phyloP scores from a whole-genome alignment of 345 rosid genomes.

The Citrus hindsii region DNA sequence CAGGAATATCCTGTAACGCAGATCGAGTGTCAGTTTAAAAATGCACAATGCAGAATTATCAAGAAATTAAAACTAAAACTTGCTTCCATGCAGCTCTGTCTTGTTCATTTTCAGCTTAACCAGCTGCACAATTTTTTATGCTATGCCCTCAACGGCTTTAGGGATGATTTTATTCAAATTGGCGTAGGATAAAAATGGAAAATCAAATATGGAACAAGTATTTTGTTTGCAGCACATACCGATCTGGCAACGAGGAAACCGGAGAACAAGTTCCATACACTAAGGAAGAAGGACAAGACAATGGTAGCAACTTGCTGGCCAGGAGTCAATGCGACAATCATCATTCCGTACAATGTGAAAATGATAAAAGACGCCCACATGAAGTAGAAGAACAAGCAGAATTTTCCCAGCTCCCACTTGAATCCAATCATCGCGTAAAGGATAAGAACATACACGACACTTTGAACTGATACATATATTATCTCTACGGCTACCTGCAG shows the following conservation, averaged over 20 bases:
- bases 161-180: background rate
- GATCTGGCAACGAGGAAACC: conserved; percentile 72
- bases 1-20: conserved; percentile 54
- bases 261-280: conserved; percentile 85
- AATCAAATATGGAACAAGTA: background rate
- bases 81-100: background rate
- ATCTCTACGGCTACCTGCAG: conserved; percentile 67
- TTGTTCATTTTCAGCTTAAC: background rate
- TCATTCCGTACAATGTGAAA: conserved; percentile 84
- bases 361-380: conserved; percentile 58
- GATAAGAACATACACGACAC: conserved; percentile 43
- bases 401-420: conserved; percentile 49
- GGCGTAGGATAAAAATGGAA: background rate
- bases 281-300: conserved; percentile 71
- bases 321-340: conserved; percentile 78
- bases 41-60: too few relatives aligned
- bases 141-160: background rate
- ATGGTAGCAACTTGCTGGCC: conserved; percentile 69
- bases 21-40: background rate
- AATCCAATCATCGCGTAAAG: conserved; percentile 75
- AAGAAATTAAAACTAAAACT: too few relatives aligned
- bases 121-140: background rate
- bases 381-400: conserved; percentile 61
- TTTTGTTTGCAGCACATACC: conserved; percentile 30
- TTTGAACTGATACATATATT: conserved; percentile 54